Evolutionary conservation across 163 green algal genomes (phyloP).

Genomic region (Trebouxia gelatinosa): DNA sequence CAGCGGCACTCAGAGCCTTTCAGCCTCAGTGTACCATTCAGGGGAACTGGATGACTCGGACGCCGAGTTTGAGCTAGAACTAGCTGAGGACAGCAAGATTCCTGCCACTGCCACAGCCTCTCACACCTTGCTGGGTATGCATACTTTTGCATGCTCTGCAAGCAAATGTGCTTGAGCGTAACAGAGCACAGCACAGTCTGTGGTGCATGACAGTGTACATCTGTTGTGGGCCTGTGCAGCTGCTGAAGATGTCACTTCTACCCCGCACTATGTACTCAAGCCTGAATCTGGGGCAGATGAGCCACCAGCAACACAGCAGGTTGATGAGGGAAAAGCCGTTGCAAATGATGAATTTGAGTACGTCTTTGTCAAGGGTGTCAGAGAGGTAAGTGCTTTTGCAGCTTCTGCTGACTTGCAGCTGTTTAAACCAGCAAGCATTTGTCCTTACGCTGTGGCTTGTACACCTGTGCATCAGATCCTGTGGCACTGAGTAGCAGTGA

Average conservation of each 20-base stretch:
- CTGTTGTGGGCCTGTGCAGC: neutral
- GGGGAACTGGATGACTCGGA: neutral
- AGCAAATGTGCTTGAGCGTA: neutral
- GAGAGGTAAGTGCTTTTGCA: constrained; percentile 31
- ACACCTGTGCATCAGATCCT: neutral
- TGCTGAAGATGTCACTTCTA: neutral
- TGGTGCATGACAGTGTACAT: constrained; percentile 1
- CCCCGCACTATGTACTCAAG: too few species aligned
- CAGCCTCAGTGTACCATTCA: neutral
- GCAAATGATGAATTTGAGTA: constrained; percentile 53
- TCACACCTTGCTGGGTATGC: neutral
- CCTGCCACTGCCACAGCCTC: neutral
- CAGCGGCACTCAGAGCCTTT: neutral
- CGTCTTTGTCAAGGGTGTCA: constrained; percentile 33
- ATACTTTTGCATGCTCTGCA: neutral
- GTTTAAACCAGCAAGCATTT: neutral
- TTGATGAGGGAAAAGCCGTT: too few species aligned
- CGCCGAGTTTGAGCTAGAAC: neutral
- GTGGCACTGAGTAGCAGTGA: neutral
- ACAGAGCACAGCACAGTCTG: neutral
- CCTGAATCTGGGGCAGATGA: too few species aligned
- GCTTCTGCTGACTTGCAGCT: neutral
- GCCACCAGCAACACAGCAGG: too few species aligned
- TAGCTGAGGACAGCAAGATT: neutral
- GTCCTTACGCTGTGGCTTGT: neutral